A percentile compares a stretch with the other conserved stretches of the same genome.
Conservation (phyloP, 768 basidiomycete genomes). For the Tulasnella sp. region DNA sequence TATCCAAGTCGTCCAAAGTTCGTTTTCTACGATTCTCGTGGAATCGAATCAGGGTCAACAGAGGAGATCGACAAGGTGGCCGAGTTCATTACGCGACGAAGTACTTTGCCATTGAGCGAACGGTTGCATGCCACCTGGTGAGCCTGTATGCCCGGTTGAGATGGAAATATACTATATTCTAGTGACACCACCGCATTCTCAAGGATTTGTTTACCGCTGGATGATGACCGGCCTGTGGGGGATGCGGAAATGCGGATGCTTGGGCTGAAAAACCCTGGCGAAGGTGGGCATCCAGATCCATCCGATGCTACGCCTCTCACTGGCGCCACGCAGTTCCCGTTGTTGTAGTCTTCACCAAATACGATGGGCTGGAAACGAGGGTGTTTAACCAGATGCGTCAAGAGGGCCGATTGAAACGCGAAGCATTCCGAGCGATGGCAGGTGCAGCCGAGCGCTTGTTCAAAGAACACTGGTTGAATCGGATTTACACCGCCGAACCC, state of each 20-base stretch:
- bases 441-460: background rate
- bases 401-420: background rate
- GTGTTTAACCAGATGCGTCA: background rate
- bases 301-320: background rate
- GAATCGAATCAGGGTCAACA: slow-evolving; percentile 31
- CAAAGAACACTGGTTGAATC: background rate
- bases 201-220: background rate
- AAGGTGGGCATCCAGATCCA: background rate
- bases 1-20: slow-evolving; percentile 29
- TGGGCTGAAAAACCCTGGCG: background rate
- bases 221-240: background rate
- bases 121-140: background rate
- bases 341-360: background rate
- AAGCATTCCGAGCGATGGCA: background rate
- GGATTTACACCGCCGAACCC: no score
- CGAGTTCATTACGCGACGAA: slow-evolving; percentile 25
- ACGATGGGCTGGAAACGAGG: background rate
- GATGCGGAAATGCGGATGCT: background rate
- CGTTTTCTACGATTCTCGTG: slow-evolving; percentile 36
- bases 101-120: background rate
- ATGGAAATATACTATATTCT: background rate
- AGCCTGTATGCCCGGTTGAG: background rate
- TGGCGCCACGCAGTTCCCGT: background rate
- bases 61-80: slow-evolving; percentile 27
- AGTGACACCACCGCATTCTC: background rate